These are phyloP conservation scores for Scheffersomyces amazonensis DNA, from an alignment of 805 yeast genomes.

Conservation along the genomic window DNA sequence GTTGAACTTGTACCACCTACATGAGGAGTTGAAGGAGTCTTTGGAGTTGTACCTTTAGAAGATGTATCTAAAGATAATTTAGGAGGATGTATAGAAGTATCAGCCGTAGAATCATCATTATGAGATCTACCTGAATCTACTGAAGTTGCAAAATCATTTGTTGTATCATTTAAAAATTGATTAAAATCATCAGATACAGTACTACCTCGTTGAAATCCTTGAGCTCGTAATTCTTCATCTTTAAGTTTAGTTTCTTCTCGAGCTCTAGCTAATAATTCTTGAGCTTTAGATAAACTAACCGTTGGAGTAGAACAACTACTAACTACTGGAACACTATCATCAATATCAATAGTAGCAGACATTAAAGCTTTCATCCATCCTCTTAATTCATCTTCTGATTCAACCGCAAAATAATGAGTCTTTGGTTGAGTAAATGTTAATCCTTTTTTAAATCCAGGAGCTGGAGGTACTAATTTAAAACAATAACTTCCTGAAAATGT, in stretches of 20 bases:
- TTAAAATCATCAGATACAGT: background rate
- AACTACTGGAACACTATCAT: constrained; percentile 86
- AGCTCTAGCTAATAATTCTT: constrained; percentile 78
- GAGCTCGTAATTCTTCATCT: constrained; percentile 48
- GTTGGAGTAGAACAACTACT: constrained; percentile 96
- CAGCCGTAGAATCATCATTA: constrained; percentile 27
- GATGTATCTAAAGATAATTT: constrained; percentile 6
- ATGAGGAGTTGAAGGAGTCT: background rate
- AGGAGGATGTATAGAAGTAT: constrained; percentile 26
- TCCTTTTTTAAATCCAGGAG: constrained; percentile 94
- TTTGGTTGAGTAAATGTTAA: constrained; percentile 95
- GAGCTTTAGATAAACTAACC: constrained; percentile 81
- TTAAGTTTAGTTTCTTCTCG: constrained; percentile 67
- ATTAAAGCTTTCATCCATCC: constrained; percentile 92
- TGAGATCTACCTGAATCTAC: constrained; percentile 30
- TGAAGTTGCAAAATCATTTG: constrained; percentile 20
- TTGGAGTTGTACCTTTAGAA: constrained; percentile 13
- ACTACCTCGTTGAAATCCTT: constrained; percentile 30
- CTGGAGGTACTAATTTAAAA: constrained; percentile 93
- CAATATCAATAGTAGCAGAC: constrained; percentile 95
- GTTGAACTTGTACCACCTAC: constrained; percentile 5
- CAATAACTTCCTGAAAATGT: constrained; percentile 93
- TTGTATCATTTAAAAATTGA: constrained; percentile 1
- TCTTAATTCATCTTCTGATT: constrained; percentile 86
- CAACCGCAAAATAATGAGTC: constrained; percentile 95